Conservation (phyloP, 495 filamentous ascomycete genomes). For the Penicillium nucicola region DNA sequence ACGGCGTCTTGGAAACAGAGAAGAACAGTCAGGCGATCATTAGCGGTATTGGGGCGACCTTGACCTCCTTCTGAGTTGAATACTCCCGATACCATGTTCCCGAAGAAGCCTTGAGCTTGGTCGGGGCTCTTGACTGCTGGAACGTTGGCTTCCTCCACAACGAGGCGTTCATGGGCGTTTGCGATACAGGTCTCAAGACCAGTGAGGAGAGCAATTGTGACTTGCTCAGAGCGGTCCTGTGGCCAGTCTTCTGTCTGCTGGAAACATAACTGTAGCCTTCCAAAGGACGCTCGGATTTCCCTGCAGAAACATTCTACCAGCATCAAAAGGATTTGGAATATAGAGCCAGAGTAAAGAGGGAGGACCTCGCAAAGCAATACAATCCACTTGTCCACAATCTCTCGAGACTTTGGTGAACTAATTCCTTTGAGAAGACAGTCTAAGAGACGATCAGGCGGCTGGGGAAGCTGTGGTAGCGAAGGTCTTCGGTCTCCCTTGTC, state of each 20-base stretch:
- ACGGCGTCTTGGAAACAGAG: conserved; percentile 97
- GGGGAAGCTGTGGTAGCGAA: conserved; percentile 29
- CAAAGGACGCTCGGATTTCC: conserved; percentile 69
- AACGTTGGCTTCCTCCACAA: conserved; percentile 68
- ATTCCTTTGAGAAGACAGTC: conserved; percentile 83
- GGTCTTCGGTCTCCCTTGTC: conserved; percentile 43
- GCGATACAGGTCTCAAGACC: conserved; percentile 89
- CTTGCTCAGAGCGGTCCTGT: conserved; percentile 43
- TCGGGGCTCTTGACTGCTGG: conserved; percentile 73
- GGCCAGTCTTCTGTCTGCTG: conserved; percentile 43
- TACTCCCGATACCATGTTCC: conserved; percentile 93
- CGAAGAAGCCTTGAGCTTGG: conserved; percentile 87
- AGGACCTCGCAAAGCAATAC: conserved; percentile 80
- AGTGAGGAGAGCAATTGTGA: conserved; percentile 71
- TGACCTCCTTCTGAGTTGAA: conserved; percentile 78
- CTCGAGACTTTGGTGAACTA: conserved; percentile 66
- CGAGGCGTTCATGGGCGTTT: conserved; percentile 77
- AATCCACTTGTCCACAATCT: conserved; percentile 87
- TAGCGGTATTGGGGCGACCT: conserved; percentile 74
- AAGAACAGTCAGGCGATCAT: conserved; percentile 86
- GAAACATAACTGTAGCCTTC: conserved; percentile 51
- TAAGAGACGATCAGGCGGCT: conserved; percentile 70
- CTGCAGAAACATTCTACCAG: conserved; percentile 84
- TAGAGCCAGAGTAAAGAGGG: conserved; percentile 73
- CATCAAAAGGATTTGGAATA: conserved; percentile 87